These are phyloP conservation scores for Termitomyces eurrhizus DNA, from an alignment of 768 basidiomycete species.

Conservation along the genomic window DNA sequence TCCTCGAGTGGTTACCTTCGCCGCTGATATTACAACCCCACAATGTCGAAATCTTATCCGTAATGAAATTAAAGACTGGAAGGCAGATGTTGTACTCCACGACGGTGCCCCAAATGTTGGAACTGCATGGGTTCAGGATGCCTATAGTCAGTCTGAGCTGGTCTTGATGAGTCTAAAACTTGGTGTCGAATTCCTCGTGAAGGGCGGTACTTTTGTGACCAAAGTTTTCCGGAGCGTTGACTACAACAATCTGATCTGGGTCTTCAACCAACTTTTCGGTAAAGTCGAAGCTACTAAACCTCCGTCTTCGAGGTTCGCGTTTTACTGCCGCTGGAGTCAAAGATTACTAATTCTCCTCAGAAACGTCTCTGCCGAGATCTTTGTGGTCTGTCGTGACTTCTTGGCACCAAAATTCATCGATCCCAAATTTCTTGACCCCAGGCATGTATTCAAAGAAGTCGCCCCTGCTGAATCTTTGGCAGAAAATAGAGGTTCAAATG, in stretches of 20 bases:
- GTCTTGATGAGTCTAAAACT: conserved; percentile 94
- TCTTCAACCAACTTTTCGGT: conserved; percentile 92
- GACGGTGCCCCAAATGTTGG: conserved; percentile 99
- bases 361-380: conserved; percentile 99
- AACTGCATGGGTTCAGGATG: conserved; percentile 98
- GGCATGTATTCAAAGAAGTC: conserved; percentile 95
- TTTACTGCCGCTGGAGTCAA: neutral
- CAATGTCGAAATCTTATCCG: conserved; percentile 87
- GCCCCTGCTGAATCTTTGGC: conserved; percentile 39
- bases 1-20: conserved; percentile 87
- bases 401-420: conserved; percentile 94
- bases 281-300: conserved; percentile 99
- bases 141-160: conserved; percentile 94
- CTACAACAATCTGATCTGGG: conserved; percentile 99
- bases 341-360: conserved; percentile 34
- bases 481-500: conserved; percentile 49
- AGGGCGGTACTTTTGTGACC: conserved; percentile 94
- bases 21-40: conserved; percentile 90
- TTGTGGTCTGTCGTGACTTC: conserved; percentile 96
- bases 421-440: conserved; percentile 96
- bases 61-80: conserved; percentile 94
- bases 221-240: conserved; percentile 98
- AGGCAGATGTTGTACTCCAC: conserved; percentile 96
- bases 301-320: conserved; percentile 82
- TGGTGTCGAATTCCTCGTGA: conserved; percentile 89